Percentiles rank a stretch among this genome's conserved stretches.
These are phyloP conservation scores for Lactarius vividus DNA, from an alignment of 768 basidiomycete genomes.

Conservation along the genomic window DNA sequence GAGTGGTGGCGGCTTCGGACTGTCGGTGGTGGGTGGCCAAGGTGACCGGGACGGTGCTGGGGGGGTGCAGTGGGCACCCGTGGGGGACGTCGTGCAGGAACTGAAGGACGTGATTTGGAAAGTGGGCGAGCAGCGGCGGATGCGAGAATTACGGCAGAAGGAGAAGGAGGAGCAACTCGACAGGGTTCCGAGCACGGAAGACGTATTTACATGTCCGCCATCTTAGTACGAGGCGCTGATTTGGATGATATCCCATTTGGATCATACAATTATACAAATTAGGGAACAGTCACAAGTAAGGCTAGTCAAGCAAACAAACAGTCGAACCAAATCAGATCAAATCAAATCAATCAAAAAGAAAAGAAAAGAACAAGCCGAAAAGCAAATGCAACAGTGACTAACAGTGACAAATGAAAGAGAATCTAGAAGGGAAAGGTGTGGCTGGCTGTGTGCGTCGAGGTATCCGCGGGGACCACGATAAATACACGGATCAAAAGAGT, in stretches of 20 bases:
- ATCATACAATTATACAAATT: conserved; percentile 27
- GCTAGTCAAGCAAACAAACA: conserved; percentile 15
- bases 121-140: conserved; percentile 66
- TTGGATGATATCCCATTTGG: conserved; percentile 19
- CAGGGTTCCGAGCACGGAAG: neutral
- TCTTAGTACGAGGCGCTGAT: neutral
- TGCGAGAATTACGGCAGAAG: conserved; percentile 13
- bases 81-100: conserved; percentile 79
- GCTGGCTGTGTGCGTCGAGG: conserved; percentile 19
- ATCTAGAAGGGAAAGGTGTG: conserved; percentile 10
- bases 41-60: conserved; percentile 25
- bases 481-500: conserved; percentile 18
- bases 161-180: conserved; percentile 25
- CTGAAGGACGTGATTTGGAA: conserved; percentile 87
- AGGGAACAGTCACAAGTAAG: conserved; percentile 21
- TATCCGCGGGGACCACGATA: conserved; percentile 26
- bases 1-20: conserved; percentile 33
- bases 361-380: conserved; percentile 10
- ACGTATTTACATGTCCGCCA: conserved; percentile 13
- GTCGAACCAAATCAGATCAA: conserved; percentile 7
- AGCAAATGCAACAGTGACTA: neutral
- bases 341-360: neutral
- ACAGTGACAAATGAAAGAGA: neutral
- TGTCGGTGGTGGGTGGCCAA: conserved; percentile 24
- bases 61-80: conserved; percentile 63